Conservation (phyloP, 192 early-diverging fungal genomes). For the Funneliformis mosseae region DNA sequence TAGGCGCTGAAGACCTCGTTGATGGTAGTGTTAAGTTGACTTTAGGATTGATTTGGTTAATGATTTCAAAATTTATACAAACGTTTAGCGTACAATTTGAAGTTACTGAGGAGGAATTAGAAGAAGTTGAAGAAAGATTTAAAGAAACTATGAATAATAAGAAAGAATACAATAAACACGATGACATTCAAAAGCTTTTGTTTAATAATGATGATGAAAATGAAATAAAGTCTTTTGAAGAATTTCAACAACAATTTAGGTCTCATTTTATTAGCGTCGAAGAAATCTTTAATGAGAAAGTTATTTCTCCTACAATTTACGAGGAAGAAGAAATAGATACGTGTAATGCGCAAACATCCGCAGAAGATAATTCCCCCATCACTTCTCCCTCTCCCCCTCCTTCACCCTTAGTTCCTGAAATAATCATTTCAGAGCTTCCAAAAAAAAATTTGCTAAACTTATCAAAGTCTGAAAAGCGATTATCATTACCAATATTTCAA, state of each 20-base stretch:
- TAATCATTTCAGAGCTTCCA: background rate
- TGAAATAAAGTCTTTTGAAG: background rate
- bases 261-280: background rate
- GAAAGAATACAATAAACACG: background rate
- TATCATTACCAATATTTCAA: background rate
- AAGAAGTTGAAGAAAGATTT: slow-evolving; percentile 2
- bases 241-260: background rate
- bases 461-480: background rate
- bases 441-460: background rate
- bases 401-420: too few species aligned
- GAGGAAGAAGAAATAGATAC: background rate
- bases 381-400: background rate
- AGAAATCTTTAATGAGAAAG: background rate
- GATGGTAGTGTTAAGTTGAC: slow-evolving; percentile 34
- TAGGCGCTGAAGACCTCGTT: slow-evolving; percentile 31
- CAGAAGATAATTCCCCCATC: background rate
- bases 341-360: background rate
- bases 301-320: background rate
- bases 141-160: background rate
- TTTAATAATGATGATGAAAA: background rate
- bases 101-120: slow-evolving; percentile 1
- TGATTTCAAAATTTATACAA: slow-evolving; percentile 26
- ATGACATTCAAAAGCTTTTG: background rate
- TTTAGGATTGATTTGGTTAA: slow-evolving; percentile 29
- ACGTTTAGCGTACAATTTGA: slow-evolving; percentile 5